Base-by-base conservation (phyloP, 345 rosid species). In the Rhodamnia rubescens region DNA sequence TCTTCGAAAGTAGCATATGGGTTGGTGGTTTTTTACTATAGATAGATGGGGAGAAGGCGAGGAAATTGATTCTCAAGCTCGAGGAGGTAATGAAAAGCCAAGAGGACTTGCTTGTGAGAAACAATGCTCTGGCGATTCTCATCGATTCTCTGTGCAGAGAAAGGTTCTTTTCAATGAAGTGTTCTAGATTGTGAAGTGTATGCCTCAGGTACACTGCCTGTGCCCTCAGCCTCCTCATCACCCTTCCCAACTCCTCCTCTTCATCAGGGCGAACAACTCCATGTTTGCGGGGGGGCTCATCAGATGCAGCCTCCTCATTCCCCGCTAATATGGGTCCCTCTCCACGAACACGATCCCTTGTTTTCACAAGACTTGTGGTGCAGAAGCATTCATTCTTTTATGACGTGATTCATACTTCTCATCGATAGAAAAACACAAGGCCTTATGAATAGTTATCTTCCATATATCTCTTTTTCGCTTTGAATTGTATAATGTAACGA, bases 51-150 rank as follows among this genome's bases (percentile, higher is more conserved):
- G 92, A 87, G 61, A 55, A 29, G 13, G 95, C 86, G 4, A 87
- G 21, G 88, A 88, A 89, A 81, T 86, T 94, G 87, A 91, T 91
- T 91, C 58, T 81, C 75, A 89, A 88, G 83, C 95, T 95, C 74
- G 93, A 88, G 86, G 93, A 88, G 86, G 87, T 53, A 49, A 91
- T 94, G 93, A 87, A 85, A 88, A 82, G 82, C 27, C 96, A 91
- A 82, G 90, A 86, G 64, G 92, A 93, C 55, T 51, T 6, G 7
- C 54, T 91, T 0, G 84, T 92, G 24, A 95, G 92, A 32, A 40
- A 86, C 7, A 93, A 95, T 2, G 96, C 98, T 21, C 95, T 95
- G 83, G 91, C 93, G 1, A 89, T 90, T 92, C 91, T 95, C 3
- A 32, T 93, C 56, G 96, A 92, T 89, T 90, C 91, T 82, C 56